These are phyloP conservation scores for Thermomyces lanuginosus DNA, from an alignment of 2,329 filamentous ascomycete genomes.

Conservation along the genomic window DNA sequence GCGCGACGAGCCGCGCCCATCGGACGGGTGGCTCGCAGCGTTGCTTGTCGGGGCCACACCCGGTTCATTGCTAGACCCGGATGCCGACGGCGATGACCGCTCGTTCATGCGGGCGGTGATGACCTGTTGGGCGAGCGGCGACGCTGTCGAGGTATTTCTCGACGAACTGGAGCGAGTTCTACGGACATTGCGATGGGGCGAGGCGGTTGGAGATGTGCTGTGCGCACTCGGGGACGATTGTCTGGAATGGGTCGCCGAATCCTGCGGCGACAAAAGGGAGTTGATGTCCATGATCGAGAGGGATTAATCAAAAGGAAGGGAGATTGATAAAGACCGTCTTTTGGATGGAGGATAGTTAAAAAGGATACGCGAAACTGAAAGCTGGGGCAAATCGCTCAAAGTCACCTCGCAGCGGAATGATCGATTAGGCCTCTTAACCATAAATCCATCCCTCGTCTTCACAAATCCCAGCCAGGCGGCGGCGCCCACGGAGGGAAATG, in stretches of 20 bases:
- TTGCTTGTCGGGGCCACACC: constrained; percentile 16
- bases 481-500: too few relatives aligned
- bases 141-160: constrained; percentile 22
- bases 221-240: constrained; percentile 15
- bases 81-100: constrained; percentile 21
- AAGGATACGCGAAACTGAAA: neutral
- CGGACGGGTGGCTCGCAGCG: constrained; percentile 14
- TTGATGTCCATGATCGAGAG: constrained; percentile 30
- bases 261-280: constrained; percentile 28
- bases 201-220: constrained; percentile 12
- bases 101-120: constrained; percentile 21
- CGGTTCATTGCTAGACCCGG: constrained; percentile 16
- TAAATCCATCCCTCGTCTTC: too few relatives aligned
- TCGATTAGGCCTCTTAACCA: too few relatives aligned
- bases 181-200: constrained; percentile 22
- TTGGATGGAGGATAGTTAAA: neutral
- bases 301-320: neutral
- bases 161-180: constrained; percentile 19
- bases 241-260: constrained; percentile 23
- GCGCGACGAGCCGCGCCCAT: constrained; percentile 19
- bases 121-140: constrained; percentile 29
- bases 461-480: too few relatives aligned
- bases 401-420: too few relatives aligned
- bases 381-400: too few relatives aligned
- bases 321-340: neutral